These are phyloP conservation scores for Scalesia atractyloides DNA, from an alignment of 129 eudicot genomes.

Conservation along the genomic window DNA sequence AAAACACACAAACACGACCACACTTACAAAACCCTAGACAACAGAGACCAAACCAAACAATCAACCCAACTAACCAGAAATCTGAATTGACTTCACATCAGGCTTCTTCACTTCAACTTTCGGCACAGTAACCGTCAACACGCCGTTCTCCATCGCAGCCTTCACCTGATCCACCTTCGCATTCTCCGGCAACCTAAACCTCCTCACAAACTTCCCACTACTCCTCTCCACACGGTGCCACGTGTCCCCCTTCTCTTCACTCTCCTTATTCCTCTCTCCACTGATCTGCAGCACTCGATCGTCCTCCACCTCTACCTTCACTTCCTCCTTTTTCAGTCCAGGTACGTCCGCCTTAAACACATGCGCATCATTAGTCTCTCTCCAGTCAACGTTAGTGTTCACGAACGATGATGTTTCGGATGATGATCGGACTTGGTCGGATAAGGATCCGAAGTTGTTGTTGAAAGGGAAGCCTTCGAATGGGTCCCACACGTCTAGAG, in stretches of 20 bases:
- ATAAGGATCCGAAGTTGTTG: conserved; percentile 9
- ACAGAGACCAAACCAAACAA: neutral
- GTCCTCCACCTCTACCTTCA: conserved; percentile 58
- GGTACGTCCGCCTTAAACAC: conserved; percentile 54
- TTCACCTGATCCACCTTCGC: conserved; percentile 52
- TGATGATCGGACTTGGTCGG: conserved; percentile 3
- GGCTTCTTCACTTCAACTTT: conserved; percentile 37
- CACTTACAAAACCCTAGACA: neutral
- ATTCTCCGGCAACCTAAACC: conserved; percentile 46
- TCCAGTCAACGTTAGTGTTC: conserved; percentile 45
- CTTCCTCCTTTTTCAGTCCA: conserved; percentile 58
- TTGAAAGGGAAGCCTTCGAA: conserved; percentile 30
- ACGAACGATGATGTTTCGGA: conserved; percentile 28
- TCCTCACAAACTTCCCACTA: conserved; percentile 37
- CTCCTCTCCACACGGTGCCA: conserved; percentile 47
- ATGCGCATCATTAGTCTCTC: conserved; percentile 43
- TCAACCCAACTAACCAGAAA: conserved; percentile 22
- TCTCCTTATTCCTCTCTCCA: conserved; percentile 54
- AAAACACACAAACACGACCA: neutral
- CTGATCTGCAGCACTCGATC: conserved; percentile 50
- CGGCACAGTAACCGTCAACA: conserved; percentile 46
- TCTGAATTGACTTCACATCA: conserved; percentile 33
- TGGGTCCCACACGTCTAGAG: conserved; percentile 35
- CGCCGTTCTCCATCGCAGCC: conserved; percentile 55
- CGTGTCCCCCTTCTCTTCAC: conserved; percentile 44